Evolutionary conservation across 2,329 filamentous ascomycete genomes (phyloP).

Genomic region (Aspergillus fumigatiaffinis): DNA sequence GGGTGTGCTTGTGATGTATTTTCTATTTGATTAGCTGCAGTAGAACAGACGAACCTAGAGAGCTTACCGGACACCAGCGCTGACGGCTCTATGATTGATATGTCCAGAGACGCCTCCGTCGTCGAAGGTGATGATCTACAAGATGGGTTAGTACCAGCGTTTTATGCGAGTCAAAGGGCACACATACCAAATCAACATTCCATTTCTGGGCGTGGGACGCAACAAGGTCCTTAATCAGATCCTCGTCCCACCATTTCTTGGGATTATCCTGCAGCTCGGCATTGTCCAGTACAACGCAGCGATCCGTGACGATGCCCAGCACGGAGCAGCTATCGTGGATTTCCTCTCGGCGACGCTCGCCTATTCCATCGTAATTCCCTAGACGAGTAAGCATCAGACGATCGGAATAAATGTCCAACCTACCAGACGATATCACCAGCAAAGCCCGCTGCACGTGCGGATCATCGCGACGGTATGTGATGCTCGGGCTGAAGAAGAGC

Average conservation of each 20-base stretch:
- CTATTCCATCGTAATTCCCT: conserved; percentile 22
- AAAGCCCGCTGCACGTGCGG: conserved; percentile 15
- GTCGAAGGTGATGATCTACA: conserved; percentile 41
- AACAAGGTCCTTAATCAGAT: conserved; percentile 30
- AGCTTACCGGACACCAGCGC: conserved; percentile 35
- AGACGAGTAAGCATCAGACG: too few species aligned
- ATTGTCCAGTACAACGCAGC: conserved; percentile 36
- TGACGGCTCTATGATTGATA: conserved; percentile 41
- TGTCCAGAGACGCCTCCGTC: conserved; percentile 40
- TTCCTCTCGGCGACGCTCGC: conserved; percentile 17
- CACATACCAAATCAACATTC: conserved; percentile 35
- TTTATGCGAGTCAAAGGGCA: conserved; percentile 2
- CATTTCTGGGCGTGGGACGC: conserved; percentile 34
- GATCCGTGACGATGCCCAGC: conserved; percentile 21
- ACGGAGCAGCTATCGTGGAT: conserved; percentile 19
- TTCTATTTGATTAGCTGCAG: neutral
- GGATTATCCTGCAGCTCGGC: conserved; percentile 39
- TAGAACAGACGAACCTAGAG: neutral
- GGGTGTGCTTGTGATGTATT: conserved; percentile 25
- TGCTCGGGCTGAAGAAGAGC: conserved; percentile 25
- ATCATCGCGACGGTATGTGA: conserved; percentile 16
- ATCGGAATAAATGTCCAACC: too few species aligned
- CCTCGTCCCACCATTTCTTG: conserved; percentile 37
- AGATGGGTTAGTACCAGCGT: neutral
- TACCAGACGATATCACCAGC: conserved; percentile 19